Evolutionary conservation across 108 stramenopile species (phyloP).

Genomic region (Nannochloropsis granulata): DNA sequence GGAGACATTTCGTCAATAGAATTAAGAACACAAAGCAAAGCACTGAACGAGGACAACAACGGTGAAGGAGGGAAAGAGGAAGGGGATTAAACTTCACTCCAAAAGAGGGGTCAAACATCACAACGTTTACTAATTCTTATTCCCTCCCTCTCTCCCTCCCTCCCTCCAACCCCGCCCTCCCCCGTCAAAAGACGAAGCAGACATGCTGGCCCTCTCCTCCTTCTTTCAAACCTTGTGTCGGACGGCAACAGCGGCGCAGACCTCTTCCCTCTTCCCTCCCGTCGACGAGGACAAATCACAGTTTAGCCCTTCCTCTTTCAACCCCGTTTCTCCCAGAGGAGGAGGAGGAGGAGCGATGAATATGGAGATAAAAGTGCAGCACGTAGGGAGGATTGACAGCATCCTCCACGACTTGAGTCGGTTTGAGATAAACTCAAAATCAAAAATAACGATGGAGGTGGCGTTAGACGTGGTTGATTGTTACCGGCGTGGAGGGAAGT

Average conservation of each 20-base stretch:
- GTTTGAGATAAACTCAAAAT: not conserved
- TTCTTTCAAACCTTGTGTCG: constrained; percentile 13
- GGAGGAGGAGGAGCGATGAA: not conserved
- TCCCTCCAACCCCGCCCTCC: no score
- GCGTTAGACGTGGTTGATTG: not conserved
- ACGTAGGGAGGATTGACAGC: not conserved
- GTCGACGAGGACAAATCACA: not conserved
- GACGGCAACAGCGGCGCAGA: not conserved
- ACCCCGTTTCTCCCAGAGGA: no score
- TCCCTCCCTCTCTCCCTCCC: no score
- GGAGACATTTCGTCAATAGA: no score
- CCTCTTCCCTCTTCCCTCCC: not conserved
- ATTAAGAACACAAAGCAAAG: no score
- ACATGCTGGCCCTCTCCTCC: constrained; percentile 5
- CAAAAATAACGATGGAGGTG: not conserved
- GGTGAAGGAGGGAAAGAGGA: no score
- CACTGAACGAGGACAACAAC: no score
- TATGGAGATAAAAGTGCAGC: not conserved
- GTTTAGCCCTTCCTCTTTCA: not conserved
- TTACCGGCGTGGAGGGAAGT: not conserved
- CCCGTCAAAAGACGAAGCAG: not conserved
- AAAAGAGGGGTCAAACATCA: no score
- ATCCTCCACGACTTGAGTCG: not conserved
- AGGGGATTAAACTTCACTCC: no score
- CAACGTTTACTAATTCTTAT: no score